Conservation (phyloP, 768 basidiomycete genomes). For the Galerina marginata region DNA sequence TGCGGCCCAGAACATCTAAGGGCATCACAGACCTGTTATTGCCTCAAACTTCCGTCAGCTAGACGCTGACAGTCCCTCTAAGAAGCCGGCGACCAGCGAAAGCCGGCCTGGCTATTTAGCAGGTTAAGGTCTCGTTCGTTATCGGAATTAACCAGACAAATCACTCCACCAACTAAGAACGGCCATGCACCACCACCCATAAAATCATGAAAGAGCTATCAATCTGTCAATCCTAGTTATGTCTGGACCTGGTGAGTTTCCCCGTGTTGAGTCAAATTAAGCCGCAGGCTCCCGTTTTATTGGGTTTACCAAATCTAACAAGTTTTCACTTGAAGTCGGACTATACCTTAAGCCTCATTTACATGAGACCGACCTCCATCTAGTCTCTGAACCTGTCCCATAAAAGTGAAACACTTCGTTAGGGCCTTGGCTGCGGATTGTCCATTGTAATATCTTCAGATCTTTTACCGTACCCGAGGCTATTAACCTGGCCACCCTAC, state of each 20-base stretch:
- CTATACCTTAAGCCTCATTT: too few relatives aligned
- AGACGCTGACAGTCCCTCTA: constrained; percentile 85
- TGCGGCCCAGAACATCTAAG: constrained; percentile 91
- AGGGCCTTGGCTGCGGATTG: too few relatives aligned
- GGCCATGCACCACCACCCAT: constrained; percentile 90
- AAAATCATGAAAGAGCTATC: constrained; percentile 86
- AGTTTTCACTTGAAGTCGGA: too few relatives aligned
- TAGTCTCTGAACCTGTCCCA: too few relatives aligned
- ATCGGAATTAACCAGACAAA: constrained; percentile 98
- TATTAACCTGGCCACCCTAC: too few relatives aligned
- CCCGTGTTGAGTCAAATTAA: constrained; percentile 67
- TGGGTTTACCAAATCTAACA: too few relatives aligned
- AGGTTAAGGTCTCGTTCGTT: constrained; percentile 94
- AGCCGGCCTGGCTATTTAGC: constrained; percentile 87
- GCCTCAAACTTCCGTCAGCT: constrained; percentile 87
- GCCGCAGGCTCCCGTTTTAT: constrained; percentile 65
- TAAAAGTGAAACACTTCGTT: too few relatives aligned
- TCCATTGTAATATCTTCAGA: too few relatives aligned
- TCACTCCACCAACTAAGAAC: constrained; percentile 92
- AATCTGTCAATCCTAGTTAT: constrained; percentile 80
- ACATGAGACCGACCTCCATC: too few relatives aligned
- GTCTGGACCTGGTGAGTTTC: constrained; percentile 83
- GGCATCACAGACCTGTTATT: constrained; percentile 93
- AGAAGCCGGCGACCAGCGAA: constrained; percentile 79
- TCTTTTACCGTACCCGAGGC: too few relatives aligned